Evolutionary conservation across 495 filamentous ascomycete genomes (phyloP).

Genomic region (Podospora sp.): DNA sequence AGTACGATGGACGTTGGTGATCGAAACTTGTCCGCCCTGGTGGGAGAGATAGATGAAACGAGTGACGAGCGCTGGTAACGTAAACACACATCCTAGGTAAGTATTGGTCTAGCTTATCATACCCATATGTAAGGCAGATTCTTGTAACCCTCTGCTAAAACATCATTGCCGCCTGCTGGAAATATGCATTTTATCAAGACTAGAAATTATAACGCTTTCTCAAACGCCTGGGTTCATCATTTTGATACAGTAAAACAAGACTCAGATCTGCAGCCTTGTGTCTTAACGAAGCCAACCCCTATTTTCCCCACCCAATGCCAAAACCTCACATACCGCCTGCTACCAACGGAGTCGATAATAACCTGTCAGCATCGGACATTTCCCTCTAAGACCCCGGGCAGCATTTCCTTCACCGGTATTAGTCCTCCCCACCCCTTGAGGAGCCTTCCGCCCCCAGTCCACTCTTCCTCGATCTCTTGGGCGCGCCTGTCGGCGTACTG

Average conservation of each 20-base stretch:
- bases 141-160: too few relatives aligned
- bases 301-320: neutral
- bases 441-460: conserved; percentile 15
- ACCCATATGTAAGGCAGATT: too few relatives aligned
- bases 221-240: neutral
- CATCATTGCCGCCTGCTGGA: too few relatives aligned
- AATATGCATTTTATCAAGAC: neutral
- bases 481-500: conserved; percentile 26
- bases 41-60: too few relatives aligned
- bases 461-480: conserved; percentile 37
- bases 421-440: conserved; percentile 15
- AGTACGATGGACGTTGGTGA: too few relatives aligned
- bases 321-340: neutral
- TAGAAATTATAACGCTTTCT: neutral
- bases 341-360: neutral
- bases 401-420: neutral
- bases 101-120: too few relatives aligned
- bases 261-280: neutral
- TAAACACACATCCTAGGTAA: too few relatives aligned
- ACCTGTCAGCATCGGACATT: too few relatives aligned
- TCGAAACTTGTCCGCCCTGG: too few relatives aligned
- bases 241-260: neutral
- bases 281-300: neutral
- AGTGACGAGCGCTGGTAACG: too few relatives aligned
- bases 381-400: too few relatives aligned